These are phyloP conservation scores for Aspergillus fischeri DNA, from an alignment of 2,329 filamentous ascomycete species.

Conservation along the genomic window DNA sequence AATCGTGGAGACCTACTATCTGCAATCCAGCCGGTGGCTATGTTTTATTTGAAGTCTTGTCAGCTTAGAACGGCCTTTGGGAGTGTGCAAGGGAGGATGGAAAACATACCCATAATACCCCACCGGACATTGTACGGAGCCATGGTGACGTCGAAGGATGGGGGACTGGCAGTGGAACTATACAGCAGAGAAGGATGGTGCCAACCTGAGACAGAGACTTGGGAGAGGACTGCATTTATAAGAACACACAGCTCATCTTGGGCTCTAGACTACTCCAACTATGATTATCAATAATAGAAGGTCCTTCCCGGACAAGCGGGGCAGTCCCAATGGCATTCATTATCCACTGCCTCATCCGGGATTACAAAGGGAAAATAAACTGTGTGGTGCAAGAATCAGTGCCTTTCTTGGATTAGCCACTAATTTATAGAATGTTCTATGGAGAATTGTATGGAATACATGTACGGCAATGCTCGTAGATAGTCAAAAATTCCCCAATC, in stretches of 20 bases:
- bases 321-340: conserved; percentile 9
- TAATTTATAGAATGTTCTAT: not conserved
- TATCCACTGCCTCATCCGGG: not conserved
- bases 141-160: conserved; percentile 18
- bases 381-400: not conserved
- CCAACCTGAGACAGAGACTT: not conserved
- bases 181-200: not conserved
- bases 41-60: conserved; percentile 3
- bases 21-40: conserved; percentile 44
- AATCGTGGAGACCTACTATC: conserved; percentile 26
- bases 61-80: conserved; percentile 10
- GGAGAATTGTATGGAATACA: not conserved
- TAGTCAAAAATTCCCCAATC: not conserved
- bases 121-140: conserved; percentile 36
- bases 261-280: not conserved
- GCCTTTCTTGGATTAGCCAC: not conserved
- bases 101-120: conserved; percentile 41
- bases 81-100: not conserved
- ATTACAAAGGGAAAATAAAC: not conserved
- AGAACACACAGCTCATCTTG: conserved; percentile 2
- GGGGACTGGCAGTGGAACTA: not conserved
- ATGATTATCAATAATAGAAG: not conserved
- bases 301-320: conserved; percentile 23
- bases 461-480: not conserved
- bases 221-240: conserved; percentile 1